Base-by-base conservation (phyloP, 2,329 filamentous ascomycete genomes). In the Lecanicillium sp. region DNA sequence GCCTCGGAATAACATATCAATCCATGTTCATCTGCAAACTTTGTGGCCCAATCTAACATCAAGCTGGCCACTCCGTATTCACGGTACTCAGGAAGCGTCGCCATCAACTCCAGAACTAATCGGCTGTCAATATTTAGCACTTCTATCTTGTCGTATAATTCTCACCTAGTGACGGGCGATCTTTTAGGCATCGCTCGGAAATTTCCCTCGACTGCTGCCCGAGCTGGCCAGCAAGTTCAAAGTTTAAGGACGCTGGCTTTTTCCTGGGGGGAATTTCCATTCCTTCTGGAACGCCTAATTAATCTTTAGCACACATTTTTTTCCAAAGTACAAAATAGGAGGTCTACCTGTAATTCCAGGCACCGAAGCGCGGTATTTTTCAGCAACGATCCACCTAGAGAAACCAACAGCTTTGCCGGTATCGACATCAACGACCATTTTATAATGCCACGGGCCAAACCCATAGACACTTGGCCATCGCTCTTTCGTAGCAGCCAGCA, bases 391-490 rank as follows among this genome's bases (percentile, higher is more conserved):
- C 34, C 39, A 41, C n/a, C 39, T 29, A 19, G 35, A 37, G 7
- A 28, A 16, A 5, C 17, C 30, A 5, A 41, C 30, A 15, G 25
- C 25, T 25, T 37, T 41, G 33, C 39, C 34, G 2, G 39, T 41
- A 2, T n/a, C 35, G 3, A 13, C 15, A 15, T 41, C 39, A 18
- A 37, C 35, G 5, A 41, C 39, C 9, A 33, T 37, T 8, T 18
- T 16, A 9, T 25, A 28, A 16, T 41, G 30, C 39, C 34, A 41
- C 29, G 20, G 22, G 29, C 25, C 39, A 13, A 29, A 41, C n/a
- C 35, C 39, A 25, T 41, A 41, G 4, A 37, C 34, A 30, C 29
- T 27, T 4, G 25, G 39, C 39, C 39, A 41, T 35, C 34, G 34
- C 22, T 33, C 35, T 27, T 41, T 37, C 19, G 19, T 29, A n/a